Evolutionary conservation across 2,329 filamentous ascomycete genomes (phyloP), one percentile per base, ranked within the genome.

Genomic region (Aureobasidium sp.): DNA sequence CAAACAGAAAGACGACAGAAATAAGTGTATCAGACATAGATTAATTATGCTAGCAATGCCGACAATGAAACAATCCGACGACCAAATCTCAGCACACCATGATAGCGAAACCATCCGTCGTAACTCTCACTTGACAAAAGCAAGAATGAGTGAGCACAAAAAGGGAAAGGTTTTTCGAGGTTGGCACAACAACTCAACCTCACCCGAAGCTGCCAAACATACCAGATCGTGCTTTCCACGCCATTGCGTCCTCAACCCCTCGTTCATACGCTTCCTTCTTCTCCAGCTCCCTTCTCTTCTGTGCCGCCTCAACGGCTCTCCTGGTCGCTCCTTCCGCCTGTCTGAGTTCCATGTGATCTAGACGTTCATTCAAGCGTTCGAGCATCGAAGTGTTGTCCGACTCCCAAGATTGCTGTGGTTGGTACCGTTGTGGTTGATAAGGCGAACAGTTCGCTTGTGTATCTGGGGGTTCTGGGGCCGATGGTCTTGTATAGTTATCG

Each of bases 241-340:
- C 36, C 57, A 60, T 50, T 24, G 44, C 57, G 34, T 60, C 57
- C 10, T 60, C 36, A 3, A 60, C n/a, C 8, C 57, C 57, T 20
- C 36, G 26, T 6, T 51, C 57, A 13, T 60, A 60, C 5, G 57
- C 57, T 20, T 51, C 57, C 5, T 41, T 51, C 46, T n/a, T 60
- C 4, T 60, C 57, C 46, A 29, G 7, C 10, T 60, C 57, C 17
- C 44, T 26, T 17, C 57, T 51, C 27, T 60, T 51, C 37, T 51
- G 34, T 17, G 26, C 57, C 17, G 36, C 57, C n/a, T 60, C 46
- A 17, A 41, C 46, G 1, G 34, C 57, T 32, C 48, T 41, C 10
- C 46, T 50, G 29, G 44, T 46, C 36, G 46, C 57, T 10, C 17
- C 36, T 51, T 60, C 57, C 5, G 57, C 57, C 39, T 60, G 44